A percentile compares a stretch with the other conserved stretches of the same genome.
Conservation (phyloP, 495 filamentous ascomycete species). For the Rostrohypoxylon terebratum region DNA sequence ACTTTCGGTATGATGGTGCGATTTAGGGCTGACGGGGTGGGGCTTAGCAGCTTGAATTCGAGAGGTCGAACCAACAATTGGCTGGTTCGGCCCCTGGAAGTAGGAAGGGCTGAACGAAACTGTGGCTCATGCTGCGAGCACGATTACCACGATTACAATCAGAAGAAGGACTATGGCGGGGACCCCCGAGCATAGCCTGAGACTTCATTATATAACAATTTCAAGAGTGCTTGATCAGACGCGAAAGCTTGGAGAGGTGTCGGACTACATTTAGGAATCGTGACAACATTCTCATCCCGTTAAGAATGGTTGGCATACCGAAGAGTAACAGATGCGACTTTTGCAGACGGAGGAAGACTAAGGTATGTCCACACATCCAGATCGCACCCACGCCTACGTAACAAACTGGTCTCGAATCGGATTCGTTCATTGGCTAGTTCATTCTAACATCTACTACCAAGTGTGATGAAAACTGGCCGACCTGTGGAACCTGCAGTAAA, state of each 20-base stretch:
- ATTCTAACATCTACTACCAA: neutral
- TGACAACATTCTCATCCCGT: conserved; percentile 16
- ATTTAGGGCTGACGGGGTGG: conserved; percentile 25
- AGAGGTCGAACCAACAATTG: conserved; percentile 16
- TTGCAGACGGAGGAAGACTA: conserved; percentile 35
- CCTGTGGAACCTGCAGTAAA: conserved; percentile 36
- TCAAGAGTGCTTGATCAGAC: neutral
- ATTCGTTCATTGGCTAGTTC: conserved; percentile 17
- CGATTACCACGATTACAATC: neutral
- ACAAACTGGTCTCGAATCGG: neutral
- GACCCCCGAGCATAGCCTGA: conserved; percentile 11
- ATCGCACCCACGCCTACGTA: neutral
- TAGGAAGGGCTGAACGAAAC: conserved; percentile 9
- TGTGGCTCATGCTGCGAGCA: conserved; percentile 29
- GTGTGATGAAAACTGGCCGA: conserved; percentile 39
- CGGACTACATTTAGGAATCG: neutral
- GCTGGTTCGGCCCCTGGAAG: neutral
- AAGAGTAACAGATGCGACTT: conserved; percentile 37
- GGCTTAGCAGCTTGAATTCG: neutral
- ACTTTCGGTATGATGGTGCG: conserved; percentile 22
- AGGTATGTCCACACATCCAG: conserved; percentile 16
- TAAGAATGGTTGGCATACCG: conserved; percentile 36
- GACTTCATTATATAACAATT: conserved; percentile 17
- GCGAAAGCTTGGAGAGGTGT: neutral
- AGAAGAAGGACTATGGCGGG: neutral